Percentiles rank a stretch among this genome's conserved stretches.
Evolutionary conservation across 176 grass and related monocot genomes (phyloP).

Genomic region (Rhipidocladum racemiflorum): DNA sequence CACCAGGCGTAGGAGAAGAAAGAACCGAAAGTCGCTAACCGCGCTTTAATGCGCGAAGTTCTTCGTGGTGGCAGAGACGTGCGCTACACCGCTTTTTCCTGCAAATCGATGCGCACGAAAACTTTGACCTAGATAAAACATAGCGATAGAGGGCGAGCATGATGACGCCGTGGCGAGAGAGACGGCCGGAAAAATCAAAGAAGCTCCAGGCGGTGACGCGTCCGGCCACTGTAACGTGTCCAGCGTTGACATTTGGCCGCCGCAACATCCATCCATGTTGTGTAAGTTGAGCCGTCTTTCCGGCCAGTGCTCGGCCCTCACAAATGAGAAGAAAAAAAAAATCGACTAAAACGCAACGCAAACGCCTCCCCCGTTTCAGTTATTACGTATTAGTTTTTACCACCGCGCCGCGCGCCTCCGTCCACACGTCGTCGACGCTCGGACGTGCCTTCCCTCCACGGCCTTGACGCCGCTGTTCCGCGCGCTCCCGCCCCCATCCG

Average conservation of each 20-base stretch:
- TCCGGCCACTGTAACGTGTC: background rate
- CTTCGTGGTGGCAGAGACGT: slow-evolving; percentile 11
- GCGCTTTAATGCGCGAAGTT: background rate
- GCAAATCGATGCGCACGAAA: background rate
- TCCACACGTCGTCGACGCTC: background rate
- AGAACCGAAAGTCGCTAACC: background rate
- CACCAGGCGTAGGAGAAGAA: background rate
- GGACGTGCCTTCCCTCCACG: background rate
- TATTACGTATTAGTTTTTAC: no score
- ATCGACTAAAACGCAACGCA: background rate
- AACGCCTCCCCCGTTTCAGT: background rate
- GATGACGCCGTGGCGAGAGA: background rate
- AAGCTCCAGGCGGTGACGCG: no score
- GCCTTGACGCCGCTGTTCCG: background rate
- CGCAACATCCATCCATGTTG: no score
- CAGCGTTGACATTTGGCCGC: background rate
- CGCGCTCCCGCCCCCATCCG: background rate
- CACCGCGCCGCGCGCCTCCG: background rate
- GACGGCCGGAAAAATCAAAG: background rate
- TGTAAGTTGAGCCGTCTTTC: no score
- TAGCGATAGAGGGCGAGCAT: background rate
- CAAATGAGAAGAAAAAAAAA: no score
- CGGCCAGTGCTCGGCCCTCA: background rate
- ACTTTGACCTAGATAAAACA: background rate
- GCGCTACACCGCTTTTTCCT: background rate